Evolutionary conservation across 2,329 filamentous ascomycete genomes (phyloP), one percentile per base, ranked within the genome.

Genomic region (Phyllosticta citribraziliensis): DNA sequence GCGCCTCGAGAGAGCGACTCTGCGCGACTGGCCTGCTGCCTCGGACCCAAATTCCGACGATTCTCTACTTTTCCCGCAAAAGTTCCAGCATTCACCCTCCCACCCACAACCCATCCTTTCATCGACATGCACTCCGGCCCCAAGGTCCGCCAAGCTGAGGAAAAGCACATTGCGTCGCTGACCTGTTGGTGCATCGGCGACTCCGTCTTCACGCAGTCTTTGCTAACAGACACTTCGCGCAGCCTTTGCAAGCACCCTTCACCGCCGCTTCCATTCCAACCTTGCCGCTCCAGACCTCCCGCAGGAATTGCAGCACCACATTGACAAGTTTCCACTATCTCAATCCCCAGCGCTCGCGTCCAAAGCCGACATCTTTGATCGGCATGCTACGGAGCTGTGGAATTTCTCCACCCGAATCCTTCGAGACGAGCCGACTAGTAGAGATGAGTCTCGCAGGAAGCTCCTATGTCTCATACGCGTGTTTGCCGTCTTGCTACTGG

Each of bases 401-500:
- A 91, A 91, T 65, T 69, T 81, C 5, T 84, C 84, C 51, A 84
- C 84, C 1, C 79, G 81, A 25, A 68, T 84, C 40, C 68, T 66
- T 50, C 70, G 71, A n/a, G 65, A 70, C 35, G 65, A 65, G 0
- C 3, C 55, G 3, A 58, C 53, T 0, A n/a, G 40, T 9, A 24
- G 20, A 14, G n/a, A 47, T 8, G 27, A 11, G 20, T 11, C 54
- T 24, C 17, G 25, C 30, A 55, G 27, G 30, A 58, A n/a, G 25
- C 17, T 22, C 5, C 14, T n/a, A 58, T 63, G 14, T 66, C 67
- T 20, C 60, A 60, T 12, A 60, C 63, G 10, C 20, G 74, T 77
- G 5, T 80, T 92, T 66, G 82, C 88, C 0, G 91, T 89, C 67
- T 74, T 86, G 14, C 72, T 93, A 61, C 76, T 96, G 14, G 84